Evolutionary conservation across 2,329 filamentous ascomycete species (phyloP), one percentile per base, ranked within the genome.

Genomic region (Ceratocystis ficicola): DNA sequence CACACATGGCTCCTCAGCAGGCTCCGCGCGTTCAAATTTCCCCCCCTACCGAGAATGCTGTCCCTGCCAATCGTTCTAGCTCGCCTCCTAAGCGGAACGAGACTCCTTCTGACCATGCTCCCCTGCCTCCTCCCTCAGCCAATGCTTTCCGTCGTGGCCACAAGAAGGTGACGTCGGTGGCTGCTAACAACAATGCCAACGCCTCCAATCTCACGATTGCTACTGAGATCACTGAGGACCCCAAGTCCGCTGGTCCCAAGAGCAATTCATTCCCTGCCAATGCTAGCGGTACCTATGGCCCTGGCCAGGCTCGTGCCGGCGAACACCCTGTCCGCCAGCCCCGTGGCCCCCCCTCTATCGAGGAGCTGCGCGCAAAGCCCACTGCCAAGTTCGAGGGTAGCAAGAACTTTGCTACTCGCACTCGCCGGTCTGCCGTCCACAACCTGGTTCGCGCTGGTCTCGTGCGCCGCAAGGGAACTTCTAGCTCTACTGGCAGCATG

Each of bases 311-410:
- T 67, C 90, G 94, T 73, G 91, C 91, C 72, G 94, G 94, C 70
- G 94, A 97, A 77, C 94, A 99, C 74, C 94, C 94, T 7, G 78
- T 90, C 64, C 91, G 94, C 67, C 94, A 99, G 76, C 94, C 94
- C 64, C 90, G 91, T 69, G 92, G 92, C 4, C 94, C 94, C 28
- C 94, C 94, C 15, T 86, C 89, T 15, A 82, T 97, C 63, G 94
- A 99, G 70, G 94, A 99, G 77, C 85, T 99, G 68, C 84, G 87
- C 72, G 83, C 87, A 22, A 94, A 92, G 77, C 94, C 94, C 1
- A 97, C 93, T 7, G 86, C 90, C 70, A 96, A 91, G 78, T 85
- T 93, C 69, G 93, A 97, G 75, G 94, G 93, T 28, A 96, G 93
- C 85, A 87, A 96, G 84, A 99, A 99, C 79, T 99, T 99, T 77